Conservation (phyloP, 352 stramenopile species). For the Phytopythium kandeliae region DNA sequence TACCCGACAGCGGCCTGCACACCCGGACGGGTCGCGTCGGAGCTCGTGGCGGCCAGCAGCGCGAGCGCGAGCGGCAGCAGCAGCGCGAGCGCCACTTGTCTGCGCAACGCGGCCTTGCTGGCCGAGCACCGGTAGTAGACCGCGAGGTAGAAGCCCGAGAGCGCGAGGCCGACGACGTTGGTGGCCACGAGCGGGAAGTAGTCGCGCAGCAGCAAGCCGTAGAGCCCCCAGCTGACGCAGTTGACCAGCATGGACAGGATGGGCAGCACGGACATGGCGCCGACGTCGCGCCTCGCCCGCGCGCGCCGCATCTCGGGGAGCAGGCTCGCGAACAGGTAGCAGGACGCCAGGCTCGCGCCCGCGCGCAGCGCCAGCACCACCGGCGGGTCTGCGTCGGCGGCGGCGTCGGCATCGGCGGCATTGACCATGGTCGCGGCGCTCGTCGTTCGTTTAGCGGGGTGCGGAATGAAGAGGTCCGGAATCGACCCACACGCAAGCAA, state of each 20-base stretch:
- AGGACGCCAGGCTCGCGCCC: conserved; percentile 34
- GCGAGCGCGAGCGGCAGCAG: conserved; percentile 25
- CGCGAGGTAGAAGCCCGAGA: conserved; percentile 40
- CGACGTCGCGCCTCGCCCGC: conserved; percentile 21
- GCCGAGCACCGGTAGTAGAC: conserved; percentile 29
- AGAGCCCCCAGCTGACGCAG: conserved; percentile 48
- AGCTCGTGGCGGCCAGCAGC: conserved; percentile 26
- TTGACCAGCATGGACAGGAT: conserved; percentile 64
- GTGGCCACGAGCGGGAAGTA: conserved; percentile 50
- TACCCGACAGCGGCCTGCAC: conserved; percentile 46
- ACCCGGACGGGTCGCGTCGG: conserved; percentile 11
- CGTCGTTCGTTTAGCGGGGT: no score
- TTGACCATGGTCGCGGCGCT: no score
- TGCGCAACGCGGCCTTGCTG: conserved; percentile 9
- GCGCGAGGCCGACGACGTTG: conserved; percentile 34
- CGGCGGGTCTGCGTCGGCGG: conserved; percentile 4
- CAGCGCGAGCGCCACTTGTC: conserved; percentile 19
- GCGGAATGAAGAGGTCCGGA: no score
- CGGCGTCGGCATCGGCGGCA: no score
- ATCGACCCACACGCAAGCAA: no score
- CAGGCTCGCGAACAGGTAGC: conserved; percentile 41
- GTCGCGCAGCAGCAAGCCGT: conserved; percentile 39
- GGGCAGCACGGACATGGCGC: conserved; percentile 29
- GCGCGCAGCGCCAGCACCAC: conserved; percentile 29
- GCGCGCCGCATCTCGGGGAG: conserved; percentile 30